phyloP scores from a whole-genome alignment of 176 grass and related monocot species.

The Pharus latifolius region DNA sequence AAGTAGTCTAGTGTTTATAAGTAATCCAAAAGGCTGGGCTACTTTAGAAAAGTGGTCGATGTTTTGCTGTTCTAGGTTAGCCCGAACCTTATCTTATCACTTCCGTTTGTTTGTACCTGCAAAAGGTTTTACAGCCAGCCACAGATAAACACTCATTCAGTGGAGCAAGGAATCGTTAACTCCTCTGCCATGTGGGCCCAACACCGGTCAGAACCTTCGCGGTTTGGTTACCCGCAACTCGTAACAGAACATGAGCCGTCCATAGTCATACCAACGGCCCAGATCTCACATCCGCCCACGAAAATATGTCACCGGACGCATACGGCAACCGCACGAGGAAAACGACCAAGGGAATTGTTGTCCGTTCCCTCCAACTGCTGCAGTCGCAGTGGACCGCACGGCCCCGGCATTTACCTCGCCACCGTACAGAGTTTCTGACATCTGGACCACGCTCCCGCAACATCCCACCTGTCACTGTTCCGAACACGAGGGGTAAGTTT shows the following conservation, averaged over 20 bases:
- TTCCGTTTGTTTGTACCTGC: too few species aligned
- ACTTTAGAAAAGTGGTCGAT: too few species aligned
- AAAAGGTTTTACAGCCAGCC: too few species aligned
- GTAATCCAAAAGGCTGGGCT: too few species aligned
- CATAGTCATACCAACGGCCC: not conserved
- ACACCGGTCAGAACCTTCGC: constrained; percentile 16
- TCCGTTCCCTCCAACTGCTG: not conserved
- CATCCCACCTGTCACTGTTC: not conserved
- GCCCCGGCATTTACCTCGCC: not conserved
- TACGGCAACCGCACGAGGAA: not conserved
- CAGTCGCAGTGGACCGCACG: not conserved
- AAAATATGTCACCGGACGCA: not conserved
- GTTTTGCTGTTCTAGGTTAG: too few species aligned
- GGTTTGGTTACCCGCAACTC: not conserved
- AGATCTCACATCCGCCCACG: not conserved
- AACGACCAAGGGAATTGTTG: not conserved
- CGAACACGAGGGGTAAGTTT: not conserved
- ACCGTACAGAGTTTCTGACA: not conserved
- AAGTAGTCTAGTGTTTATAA: too few species aligned
- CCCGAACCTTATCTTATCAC: too few species aligned
- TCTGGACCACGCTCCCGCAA: not conserved
- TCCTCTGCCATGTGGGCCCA: constrained; percentile 24
- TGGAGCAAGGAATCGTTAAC: too few species aligned
- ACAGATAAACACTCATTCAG: too few species aligned
- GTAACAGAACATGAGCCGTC: too few species aligned